Evolutionary conservation across 2,329 filamentous ascomycete species (phyloP).

Genomic region (Tolypocladium amazonense): DNA sequence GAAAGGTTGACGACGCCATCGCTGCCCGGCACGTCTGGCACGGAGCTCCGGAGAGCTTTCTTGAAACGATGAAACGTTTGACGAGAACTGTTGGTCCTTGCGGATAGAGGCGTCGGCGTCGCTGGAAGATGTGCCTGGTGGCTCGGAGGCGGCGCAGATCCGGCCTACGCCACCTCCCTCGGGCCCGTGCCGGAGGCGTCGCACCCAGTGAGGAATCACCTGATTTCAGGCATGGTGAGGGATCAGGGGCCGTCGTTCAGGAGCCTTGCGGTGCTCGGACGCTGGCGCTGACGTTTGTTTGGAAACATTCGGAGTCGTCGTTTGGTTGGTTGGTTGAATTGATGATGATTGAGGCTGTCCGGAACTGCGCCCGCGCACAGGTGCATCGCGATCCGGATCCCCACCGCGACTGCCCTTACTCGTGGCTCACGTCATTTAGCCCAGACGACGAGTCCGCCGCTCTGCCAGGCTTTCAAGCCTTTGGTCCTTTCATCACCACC

Average conservation of each 20-base stretch:
- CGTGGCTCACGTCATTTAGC: not conserved
- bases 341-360: not conserved
- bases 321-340: not conserved
- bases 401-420: not conserved
- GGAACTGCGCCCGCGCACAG: not conserved
- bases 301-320: not conserved
- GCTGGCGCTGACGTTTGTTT: not conserved
- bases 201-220: not conserved
- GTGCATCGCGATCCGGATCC: not conserved
- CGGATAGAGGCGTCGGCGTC: not conserved
- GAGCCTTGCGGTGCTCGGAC: not conserved
- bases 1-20: not conserved
- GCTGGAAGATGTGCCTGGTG: not conserved
- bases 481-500: not conserved
- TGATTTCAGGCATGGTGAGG: not conserved
- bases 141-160: not conserved
- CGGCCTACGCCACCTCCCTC: not conserved
- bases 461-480: not conserved
- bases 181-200: not conserved
- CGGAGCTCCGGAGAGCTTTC: not conserved
- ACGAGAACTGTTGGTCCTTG: not conserved
- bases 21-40: not conserved
- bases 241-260: too few relatives aligned
- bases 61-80: not conserved
- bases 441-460: not conserved